Evolutionary conservation across 2,329 filamentous ascomycete genomes (phyloP).

Genomic region (Zalaria obscura): DNA sequence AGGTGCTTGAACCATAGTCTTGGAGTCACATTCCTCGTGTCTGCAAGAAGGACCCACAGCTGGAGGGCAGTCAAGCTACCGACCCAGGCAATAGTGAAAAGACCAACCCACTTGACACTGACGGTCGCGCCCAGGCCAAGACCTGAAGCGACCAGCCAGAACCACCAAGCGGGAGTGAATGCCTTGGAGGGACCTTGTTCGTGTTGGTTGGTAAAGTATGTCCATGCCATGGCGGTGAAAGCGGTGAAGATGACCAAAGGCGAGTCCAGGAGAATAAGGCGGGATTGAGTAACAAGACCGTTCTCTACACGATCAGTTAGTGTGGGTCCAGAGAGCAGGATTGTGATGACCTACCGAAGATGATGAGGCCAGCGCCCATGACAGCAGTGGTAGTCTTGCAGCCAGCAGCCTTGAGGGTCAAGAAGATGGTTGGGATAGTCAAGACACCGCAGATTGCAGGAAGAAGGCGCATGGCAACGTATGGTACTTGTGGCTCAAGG

Average conservation of each 20-base stretch:
- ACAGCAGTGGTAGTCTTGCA: constrained; percentile 76
- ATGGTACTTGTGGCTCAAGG: constrained; percentile 82
- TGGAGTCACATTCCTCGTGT: constrained; percentile 73
- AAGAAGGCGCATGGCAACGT: constrained; percentile 92
- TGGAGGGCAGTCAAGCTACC: constrained; percentile 80
- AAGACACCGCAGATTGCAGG: constrained; percentile 81
- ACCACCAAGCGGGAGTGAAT: constrained; percentile 90
- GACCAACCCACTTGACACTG: constrained; percentile 97
- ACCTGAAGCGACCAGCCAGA: constrained; percentile 83
- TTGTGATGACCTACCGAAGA: constrained; percentile 54
- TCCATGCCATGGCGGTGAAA: constrained; percentile 79
- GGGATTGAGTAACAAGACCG: constrained; percentile 84
- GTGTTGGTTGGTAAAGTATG: constrained; percentile 90
- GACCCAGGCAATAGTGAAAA: constrained; percentile 98
- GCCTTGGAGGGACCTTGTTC: constrained; percentile 81
- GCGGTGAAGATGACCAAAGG: constrained; percentile 88
- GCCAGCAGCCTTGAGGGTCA: constrained; percentile 81
- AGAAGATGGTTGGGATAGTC: constrained; percentile 81
- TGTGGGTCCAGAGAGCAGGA: neutral
- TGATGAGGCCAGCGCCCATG: constrained; percentile 72
- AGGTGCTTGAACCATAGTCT: constrained; percentile 87
- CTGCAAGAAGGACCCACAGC: constrained; percentile 88
- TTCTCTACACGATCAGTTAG: constrained; percentile 52
- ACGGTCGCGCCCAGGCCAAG: constrained; percentile 77
- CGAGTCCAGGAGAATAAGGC: constrained; percentile 89